These are phyloP conservation scores for Penicillium cinerascens DNA, from an alignment of 495 filamentous ascomycete genomes.

Conservation along the genomic window DNA sequence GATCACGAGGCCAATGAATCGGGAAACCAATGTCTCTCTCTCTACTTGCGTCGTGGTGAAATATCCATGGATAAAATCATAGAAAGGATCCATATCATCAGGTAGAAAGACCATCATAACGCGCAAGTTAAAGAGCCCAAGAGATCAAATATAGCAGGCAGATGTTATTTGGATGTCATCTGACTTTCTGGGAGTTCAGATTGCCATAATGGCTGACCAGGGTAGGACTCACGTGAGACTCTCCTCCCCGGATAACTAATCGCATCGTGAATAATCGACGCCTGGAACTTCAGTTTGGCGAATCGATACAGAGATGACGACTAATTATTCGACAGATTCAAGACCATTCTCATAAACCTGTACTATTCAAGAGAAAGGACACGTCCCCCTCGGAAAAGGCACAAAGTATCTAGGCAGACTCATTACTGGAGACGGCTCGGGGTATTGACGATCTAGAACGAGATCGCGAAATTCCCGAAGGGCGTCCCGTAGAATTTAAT, in stretches of 20 bases:
- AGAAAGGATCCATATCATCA: no score
- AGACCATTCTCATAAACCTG: neutral
- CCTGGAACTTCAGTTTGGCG: no score
- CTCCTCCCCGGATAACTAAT: neutral
- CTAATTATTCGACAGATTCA: neutral
- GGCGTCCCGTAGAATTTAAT: neutral
- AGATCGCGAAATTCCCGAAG: neutral
- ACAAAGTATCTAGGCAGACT: neutral
- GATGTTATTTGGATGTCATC: no score
- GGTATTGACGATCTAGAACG: neutral
- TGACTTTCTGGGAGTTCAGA: no score
- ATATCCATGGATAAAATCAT: no score
- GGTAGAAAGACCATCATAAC: no score
- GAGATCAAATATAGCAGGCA: no score
- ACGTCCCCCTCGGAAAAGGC: neutral
- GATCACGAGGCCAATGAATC: no score
- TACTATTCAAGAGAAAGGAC: neutral
- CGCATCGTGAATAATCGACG: neutral
- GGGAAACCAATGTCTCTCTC: no score
- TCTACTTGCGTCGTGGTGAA: no score
- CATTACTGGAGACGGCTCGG: neutral
- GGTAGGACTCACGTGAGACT: neutral
- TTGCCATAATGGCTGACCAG: no score
- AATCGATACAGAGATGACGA: neutral
- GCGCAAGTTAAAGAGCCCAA: no score